Base-by-base conservation (phyloP, 2,329 filamentous ascomycete species). In the Cladosporium colombiae region DNA sequence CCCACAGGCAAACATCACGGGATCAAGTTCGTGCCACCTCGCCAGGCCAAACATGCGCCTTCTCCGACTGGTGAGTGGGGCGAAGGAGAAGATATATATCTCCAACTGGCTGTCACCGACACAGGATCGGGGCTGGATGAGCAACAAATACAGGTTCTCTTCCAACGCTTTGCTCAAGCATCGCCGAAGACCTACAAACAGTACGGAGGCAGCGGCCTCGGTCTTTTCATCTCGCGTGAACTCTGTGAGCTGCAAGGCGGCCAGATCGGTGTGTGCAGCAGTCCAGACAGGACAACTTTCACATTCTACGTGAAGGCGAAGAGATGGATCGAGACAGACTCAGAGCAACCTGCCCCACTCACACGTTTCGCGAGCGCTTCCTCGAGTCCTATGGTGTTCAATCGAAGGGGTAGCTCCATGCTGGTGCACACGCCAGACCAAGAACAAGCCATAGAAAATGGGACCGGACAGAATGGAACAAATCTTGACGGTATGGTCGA, bases 211-310 rank as follows among this genome's bases (percentile, higher is more conserved):
- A 89, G 86, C 0, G 89, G 89, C 0, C 81, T 92, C 0, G 89
- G 89, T 0, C 80, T 91, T 0, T 91, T 90, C 73, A 91, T 91
- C 65, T 88, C 85, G 49, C 83, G 88, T 21, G 83, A 88, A 49
- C 81, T 92, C 13, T 88, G 87, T 1, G 88, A 91, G 72, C 80
- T 91, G 46, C 88, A 91, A 68, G 88, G 88, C n/a, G 89, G 89
- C 1, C 84, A 87, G 49, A 90, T 92, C 49, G 89, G 89, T 0
- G 86, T 91, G 8, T 2, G 89, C 87, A 0, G 75, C 80, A 56
- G 87, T 84, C 10, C 74, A 82, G 18, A 88, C 23, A 35, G 88
- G 37, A 88, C 86, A 70, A 88, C 84, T 1, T 90, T 91, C 75
- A 86, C 84, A 40, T 90, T 91, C 73, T 90, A 89, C 72, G 82